Conservation (phyloP, 352 stramenopile genomes). For the Pythium phragmiticola region DNA sequence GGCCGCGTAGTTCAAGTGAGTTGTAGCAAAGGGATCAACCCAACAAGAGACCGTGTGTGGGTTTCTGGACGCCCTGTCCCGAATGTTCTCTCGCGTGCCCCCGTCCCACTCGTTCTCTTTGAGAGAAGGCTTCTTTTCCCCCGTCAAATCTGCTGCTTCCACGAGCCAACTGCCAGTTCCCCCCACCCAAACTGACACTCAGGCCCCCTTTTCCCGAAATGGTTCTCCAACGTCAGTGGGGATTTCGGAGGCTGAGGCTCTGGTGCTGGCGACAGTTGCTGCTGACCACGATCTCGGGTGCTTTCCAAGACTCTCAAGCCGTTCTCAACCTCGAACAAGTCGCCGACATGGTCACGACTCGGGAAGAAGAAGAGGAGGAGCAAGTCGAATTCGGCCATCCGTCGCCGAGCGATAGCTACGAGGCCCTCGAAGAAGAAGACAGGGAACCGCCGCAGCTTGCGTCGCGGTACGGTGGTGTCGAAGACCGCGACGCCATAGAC, state of each 20-base stretch:
- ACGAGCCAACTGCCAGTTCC: conserved; percentile 1
- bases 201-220: not conserved
- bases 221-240: conserved; percentile 3
- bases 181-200: not conserved
- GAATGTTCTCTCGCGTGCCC: not conserved
- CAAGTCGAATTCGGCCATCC: conserved; percentile 6
- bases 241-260: conserved; percentile 9
- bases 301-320: conserved; percentile 1
- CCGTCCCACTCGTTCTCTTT: not conserved
- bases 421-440: conserved; percentile 1
- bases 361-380: not conserved
- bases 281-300: not conserved
- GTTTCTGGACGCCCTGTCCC: not conserved
- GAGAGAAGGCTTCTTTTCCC: not conserved
- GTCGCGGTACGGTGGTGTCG: not conserved
- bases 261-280: not conserved
- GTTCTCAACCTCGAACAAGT: conserved; percentile 12
- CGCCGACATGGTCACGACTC: conserved; percentile 7
- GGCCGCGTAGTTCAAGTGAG: not conserved
- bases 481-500: conserved; percentile 5
- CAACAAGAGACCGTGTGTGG: no score
- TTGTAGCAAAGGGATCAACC: not conserved
- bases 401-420: conserved; percentile 1
- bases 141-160: not conserved
- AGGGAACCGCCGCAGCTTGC: conserved; percentile 2